phyloP scores from a whole-genome alignment of 139 green algal genomes.

The Pleodorina starrii region DNA sequence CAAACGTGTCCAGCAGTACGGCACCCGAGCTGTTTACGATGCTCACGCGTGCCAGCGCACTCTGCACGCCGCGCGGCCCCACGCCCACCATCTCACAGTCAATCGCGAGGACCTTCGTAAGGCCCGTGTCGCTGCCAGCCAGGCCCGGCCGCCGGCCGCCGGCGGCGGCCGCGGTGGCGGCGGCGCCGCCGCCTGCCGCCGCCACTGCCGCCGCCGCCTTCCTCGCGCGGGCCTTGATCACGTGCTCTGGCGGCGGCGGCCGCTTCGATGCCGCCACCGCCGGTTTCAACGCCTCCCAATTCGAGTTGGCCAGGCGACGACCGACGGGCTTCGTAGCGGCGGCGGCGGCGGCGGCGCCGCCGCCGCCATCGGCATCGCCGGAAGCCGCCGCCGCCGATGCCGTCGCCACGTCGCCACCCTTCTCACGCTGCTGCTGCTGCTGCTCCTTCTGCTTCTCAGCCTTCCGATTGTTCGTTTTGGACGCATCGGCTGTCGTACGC shows the following conservation, averaged over 20 bases:
- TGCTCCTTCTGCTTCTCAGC: background rate
- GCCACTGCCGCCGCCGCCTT: background rate
- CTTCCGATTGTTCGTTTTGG: too few species aligned
- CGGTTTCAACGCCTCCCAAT: conserved; percentile 9
- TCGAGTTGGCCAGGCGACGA: background rate
- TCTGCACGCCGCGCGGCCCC: conserved; percentile 71
- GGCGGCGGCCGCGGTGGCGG: background rate
- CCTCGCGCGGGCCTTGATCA: background rate
- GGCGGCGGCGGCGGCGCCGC: background rate
- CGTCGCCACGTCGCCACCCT: background rate
- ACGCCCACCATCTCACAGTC: conserved; percentile 99
- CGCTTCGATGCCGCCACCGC: background rate
- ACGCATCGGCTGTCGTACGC: too few species aligned
- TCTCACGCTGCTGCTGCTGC: too few species aligned
- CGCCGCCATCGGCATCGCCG: background rate
- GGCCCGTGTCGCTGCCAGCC: background rate
- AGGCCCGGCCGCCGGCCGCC: conserved; percentile 8
- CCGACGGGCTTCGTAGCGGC: background rate
- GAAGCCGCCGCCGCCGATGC: background rate
- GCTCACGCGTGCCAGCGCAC: conserved; percentile 81
- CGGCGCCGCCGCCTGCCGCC: background rate
- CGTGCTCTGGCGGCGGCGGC: background rate
- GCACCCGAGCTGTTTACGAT: conserved; percentile 87
- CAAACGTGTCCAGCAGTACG: conserved; percentile 86
- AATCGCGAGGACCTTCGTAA: conserved; percentile 80